Percentiles rank a stretch among this genome's conserved stretches.
These are phyloP conservation scores for Acmispon strigosus DNA, from an alignment of 306 rosid species.

Conservation along the genomic window DNA sequence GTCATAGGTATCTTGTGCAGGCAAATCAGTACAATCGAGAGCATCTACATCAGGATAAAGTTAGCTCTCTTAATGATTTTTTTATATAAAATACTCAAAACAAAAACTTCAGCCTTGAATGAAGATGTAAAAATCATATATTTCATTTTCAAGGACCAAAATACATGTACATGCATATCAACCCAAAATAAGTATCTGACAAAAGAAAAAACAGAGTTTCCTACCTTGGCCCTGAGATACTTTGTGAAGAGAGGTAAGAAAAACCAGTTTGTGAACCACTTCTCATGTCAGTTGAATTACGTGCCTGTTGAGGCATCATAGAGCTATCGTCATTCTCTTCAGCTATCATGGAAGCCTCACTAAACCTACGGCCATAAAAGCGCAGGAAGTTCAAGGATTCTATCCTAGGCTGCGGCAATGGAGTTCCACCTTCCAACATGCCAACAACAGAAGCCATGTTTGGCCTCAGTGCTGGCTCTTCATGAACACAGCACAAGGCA, in stretches of 20 bases:
- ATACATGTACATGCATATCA: slow-evolving; percentile 1
- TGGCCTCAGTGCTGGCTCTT: slow-evolving; percentile 80
- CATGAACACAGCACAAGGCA: slow-evolving; percentile 84
- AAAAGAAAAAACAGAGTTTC: background rate
- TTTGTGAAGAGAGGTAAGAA: slow-evolving; percentile 74
- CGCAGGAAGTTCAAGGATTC: slow-evolving; percentile 74
- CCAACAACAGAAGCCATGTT: slow-evolving; percentile 67
- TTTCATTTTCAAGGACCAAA: background rate
- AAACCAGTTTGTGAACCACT: slow-evolving; percentile 28
- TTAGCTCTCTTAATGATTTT: too few relatives aligned
- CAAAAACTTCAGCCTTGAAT: background rate
- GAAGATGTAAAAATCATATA: background rate
- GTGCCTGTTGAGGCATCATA: slow-evolving; percentile 16
- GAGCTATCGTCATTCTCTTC: slow-evolving; percentile 36
- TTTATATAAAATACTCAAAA: too few relatives aligned
- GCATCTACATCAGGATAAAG: too few relatives aligned
- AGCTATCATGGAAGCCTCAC: slow-evolving; percentile 63
- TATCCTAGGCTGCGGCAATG: slow-evolving; percentile 54
- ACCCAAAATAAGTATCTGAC: slow-evolving; percentile 6
- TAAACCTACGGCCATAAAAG: slow-evolving; percentile 71
- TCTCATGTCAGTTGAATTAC: slow-evolving; percentile 24
- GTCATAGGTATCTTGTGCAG: too few relatives aligned
- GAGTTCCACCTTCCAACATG: slow-evolving; percentile 78
- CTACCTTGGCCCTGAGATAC: slow-evolving; percentile 90
- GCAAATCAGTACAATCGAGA: too few relatives aligned